Evolutionary conservation across 352 stramenopile genomes (phyloP).

Genomic region (Globisporangium orthogonon): DNA sequence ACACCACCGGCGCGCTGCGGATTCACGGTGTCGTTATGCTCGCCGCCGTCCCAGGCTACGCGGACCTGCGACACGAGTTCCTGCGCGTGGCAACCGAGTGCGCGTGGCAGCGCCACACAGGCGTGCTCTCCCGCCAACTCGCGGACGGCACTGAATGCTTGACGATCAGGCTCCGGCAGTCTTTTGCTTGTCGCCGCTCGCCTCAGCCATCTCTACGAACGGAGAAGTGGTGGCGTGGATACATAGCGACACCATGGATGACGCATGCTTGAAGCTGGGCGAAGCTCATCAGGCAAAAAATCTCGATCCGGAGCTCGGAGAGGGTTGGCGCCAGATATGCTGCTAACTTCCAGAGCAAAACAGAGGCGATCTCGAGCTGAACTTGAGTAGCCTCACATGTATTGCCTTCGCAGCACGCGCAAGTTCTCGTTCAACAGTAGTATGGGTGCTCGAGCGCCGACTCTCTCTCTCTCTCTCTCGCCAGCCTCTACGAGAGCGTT

Average conservation of each 20-base stretch:
- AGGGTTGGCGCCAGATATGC: no score
- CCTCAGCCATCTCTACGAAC: no score
- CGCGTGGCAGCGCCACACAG: conserved; percentile 1
- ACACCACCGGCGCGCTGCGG: conserved; percentile 8
- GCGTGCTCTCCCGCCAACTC: conserved; percentile 10
- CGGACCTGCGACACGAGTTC: conserved; percentile 5
- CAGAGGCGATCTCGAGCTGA: no score
- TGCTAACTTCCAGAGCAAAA: no score
- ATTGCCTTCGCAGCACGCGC: neutral
- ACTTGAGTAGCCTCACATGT: neutral
- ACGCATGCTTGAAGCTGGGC: no score
- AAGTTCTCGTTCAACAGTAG: neutral
- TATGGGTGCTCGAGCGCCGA: neutral
- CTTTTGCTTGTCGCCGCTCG: no score
- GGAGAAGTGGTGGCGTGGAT: no score
- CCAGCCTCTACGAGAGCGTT: no score
- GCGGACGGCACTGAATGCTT: conserved; percentile 17
- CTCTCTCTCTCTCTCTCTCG: neutral
- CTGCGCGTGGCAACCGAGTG: conserved; percentile 7
- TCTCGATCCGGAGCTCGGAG: no score
- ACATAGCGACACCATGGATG: no score
- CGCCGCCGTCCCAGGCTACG: conserved; percentile 7
- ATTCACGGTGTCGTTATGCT: conserved; percentile 11
- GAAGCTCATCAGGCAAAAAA: no score
- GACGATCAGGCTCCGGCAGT: no score